Percentiles rank a stretch among this genome's conserved stretches.
phyloP scores from a whole-genome alignment of 2,329 filamentous ascomycete genomes.

The Ophiostoma ulmi region DNA sequence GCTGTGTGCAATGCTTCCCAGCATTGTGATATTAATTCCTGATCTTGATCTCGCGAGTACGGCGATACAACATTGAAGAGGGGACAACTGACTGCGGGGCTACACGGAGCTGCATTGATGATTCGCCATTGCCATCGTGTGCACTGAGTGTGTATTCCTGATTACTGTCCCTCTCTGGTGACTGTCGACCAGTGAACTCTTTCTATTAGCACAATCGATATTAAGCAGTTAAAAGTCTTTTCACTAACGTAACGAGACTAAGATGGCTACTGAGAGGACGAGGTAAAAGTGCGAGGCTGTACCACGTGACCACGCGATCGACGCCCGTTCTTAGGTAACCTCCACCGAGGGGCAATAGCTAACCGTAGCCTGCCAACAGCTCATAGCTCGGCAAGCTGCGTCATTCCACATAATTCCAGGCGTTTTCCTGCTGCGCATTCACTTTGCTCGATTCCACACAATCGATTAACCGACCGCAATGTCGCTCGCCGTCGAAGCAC shows the following conservation, averaged over 20 bases:
- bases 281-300: neutral
- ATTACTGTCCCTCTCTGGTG: neutral
- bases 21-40: neutral
- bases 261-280: neutral
- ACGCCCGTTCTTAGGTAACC: neutral
- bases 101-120: neutral
- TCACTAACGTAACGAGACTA: too few relatives aligned
- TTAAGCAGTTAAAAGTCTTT: too few relatives aligned
- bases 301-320: slow-evolving; percentile 11
- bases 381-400: neutral
- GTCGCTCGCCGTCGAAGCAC: slow-evolving; percentile 40
- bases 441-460: neutral
- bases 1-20: neutral
- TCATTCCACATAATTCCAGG: neutral
- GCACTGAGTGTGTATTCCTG: neutral
- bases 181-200: neutral
- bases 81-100: slow-evolving; percentile 4
- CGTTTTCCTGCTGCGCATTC: neutral
- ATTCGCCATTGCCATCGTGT: neutral
- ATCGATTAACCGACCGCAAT: neutral
- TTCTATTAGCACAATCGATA: too few relatives aligned
- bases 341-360: slow-evolving; percentile 14
- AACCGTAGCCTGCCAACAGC: neutral
- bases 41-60: neutral
- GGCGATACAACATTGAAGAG: slow-evolving; percentile 5